These are phyloP conservation scores for Coemansia sp. DNA, from an alignment of 192 early-diverging fungal genomes.

Conservation along the genomic window DNA sequence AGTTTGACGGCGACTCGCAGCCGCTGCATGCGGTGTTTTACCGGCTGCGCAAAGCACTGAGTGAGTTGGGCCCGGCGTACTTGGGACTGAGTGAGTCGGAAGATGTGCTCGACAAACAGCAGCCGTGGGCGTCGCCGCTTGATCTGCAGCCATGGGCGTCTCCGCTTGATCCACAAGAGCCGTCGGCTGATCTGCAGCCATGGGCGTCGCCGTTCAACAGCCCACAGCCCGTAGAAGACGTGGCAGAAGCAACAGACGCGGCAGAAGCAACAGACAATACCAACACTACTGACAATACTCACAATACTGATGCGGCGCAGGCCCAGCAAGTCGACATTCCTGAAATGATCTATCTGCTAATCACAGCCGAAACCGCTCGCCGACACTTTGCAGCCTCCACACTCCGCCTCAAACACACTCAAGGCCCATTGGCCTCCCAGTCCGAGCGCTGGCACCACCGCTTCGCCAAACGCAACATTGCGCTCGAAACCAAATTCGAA, in stretches of 20 bases:
- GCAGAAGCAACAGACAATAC: background rate
- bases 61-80: constrained; percentile 23
- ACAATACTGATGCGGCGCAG: background rate
- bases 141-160: constrained; percentile 18
- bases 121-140: constrained; percentile 47
- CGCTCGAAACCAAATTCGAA: constrained; percentile 46
- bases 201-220: constrained; percentile 22
- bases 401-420: too few species aligned
- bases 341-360: constrained; percentile 25
- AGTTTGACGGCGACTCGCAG: background rate
- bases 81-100: constrained; percentile 27
- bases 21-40: constrained; percentile 27
- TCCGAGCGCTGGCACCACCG: constrained; percentile 50
- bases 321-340: constrained; percentile 20
- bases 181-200: constrained; percentile 3
- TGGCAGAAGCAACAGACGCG: background rate
- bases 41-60: constrained; percentile 16
- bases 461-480: constrained; percentile 47
- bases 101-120: constrained; percentile 5
- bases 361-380: constrained; percentile 37
- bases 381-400: constrained; percentile 14
- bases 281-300: background rate
- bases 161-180: too few species aligned
- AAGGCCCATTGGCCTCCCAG: constrained; percentile 29
- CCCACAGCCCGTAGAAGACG: background rate